phyloP scores from a whole-genome alignment of 306 rosid genomes.

The Luffa aegyptiaca region DNA sequence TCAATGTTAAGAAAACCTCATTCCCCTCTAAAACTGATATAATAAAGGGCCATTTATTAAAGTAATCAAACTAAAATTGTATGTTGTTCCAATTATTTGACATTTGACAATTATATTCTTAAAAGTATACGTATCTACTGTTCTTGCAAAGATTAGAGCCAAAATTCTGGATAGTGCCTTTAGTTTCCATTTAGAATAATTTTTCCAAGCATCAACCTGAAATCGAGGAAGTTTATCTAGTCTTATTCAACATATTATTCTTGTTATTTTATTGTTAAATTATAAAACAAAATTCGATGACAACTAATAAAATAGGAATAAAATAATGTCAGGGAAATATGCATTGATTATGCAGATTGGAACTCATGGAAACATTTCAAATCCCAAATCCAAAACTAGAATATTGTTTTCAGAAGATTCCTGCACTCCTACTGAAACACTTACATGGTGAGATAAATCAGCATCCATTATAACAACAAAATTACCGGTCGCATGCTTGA shows the following conservation, averaged over 20 bases:
- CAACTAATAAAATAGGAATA: neutral
- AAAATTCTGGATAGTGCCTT: neutral
- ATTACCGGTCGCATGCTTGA: constrained; percentile 92
- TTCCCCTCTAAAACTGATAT: neutral
- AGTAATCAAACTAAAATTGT: neutral
- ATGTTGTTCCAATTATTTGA: neutral
- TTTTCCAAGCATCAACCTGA: neutral
- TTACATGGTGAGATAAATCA: constrained; percentile 88
- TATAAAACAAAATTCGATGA: neutral
- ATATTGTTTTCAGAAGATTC: neutral
- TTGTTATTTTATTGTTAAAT: neutral
- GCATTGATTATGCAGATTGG: neutral
- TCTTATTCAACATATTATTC: neutral
- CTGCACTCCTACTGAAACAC: constrained; percentile 14
- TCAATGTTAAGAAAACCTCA: neutral
- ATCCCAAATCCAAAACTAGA: neutral
- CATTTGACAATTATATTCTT: neutral
- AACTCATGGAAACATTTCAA: neutral
- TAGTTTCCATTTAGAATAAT: neutral
- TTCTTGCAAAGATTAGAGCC: neutral
- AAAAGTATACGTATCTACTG: neutral
- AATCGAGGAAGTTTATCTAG: neutral
- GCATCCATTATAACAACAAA: constrained; percentile 96
- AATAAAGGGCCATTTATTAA: neutral
- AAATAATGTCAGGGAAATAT: neutral